Percentiles rank a stretch among this genome's conserved stretches.
Conservation (phyloP, 495 filamentous ascomycete species). For the Trichocladium uniseriatum region DNA sequence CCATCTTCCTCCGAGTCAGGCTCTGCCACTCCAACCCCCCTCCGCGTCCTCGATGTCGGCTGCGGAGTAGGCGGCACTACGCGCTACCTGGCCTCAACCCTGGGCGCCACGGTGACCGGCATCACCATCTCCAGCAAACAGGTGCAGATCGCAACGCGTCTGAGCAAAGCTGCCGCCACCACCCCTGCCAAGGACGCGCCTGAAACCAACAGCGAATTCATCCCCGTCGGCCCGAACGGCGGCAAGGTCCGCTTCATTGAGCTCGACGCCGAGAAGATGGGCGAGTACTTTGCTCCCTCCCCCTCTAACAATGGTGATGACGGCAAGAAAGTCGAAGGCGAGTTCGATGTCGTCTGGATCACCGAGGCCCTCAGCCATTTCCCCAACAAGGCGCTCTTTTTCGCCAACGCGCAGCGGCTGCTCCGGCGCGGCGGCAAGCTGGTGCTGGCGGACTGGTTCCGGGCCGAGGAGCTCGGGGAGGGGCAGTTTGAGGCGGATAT, state of each 20-base stretch:
- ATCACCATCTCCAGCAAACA: slow-evolving; percentile 50
- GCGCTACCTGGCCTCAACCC: slow-evolving; percentile 40
- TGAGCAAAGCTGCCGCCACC: slow-evolving; percentile 31
- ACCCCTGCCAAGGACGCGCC: slow-evolving; percentile 5
- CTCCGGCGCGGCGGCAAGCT: slow-evolving; percentile 37
- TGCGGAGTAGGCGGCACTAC: slow-evolving; percentile 50
- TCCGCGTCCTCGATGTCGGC: slow-evolving; percentile 44
- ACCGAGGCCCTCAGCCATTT: slow-evolving; percentile 50
- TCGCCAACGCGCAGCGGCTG: slow-evolving; percentile 37
- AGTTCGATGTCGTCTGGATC: slow-evolving; percentile 50
- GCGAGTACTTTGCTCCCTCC: slow-evolving; percentile 30
- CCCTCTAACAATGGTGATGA: neutral
- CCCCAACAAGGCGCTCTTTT: slow-evolving; percentile 48
- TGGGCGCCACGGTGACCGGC: slow-evolving; percentile 41
- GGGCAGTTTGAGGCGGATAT: slow-evolving; percentile 42
- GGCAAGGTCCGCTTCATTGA: slow-evolving; percentile 44
- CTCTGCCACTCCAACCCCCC: neutral
- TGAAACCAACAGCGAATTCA: slow-evolving; percentile 10
- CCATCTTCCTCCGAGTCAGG: no score
- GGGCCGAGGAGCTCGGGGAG: slow-evolving; percentile 34
- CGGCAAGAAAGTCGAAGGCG: slow-evolving; percentile 3
- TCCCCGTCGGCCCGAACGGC: slow-evolving; percentile 23
- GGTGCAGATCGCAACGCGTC: slow-evolving; percentile 40
- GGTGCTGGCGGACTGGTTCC: slow-evolving; percentile 50
- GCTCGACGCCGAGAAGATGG: slow-evolving; percentile 52